Evolutionary conservation across 2,329 filamentous ascomycete genomes (phyloP), one percentile per base, ranked within the genome.

Genomic region (Talaromyces funiculosus): DNA sequence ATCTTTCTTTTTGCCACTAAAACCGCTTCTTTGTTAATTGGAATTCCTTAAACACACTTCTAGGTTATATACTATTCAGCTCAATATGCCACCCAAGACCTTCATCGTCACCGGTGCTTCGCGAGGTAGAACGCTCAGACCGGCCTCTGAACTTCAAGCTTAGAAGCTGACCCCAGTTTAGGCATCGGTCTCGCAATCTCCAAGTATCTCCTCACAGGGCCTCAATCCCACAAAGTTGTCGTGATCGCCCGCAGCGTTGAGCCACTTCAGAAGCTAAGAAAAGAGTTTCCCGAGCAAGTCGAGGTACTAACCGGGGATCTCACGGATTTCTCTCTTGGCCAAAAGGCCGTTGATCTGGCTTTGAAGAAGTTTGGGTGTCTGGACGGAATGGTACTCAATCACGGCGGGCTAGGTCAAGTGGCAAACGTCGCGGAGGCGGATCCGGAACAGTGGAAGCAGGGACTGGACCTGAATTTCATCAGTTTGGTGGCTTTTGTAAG

Each of bases 401-500:
- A 99, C 71, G 92, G 92, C 22, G 81, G 86, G 0, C 76, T 99
- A 45, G 83, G 86, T 18, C 89, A 91, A 1, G 86, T 95, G 47
- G 85, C 84, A 54, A 85, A 84, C 61, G 78, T 97, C 45, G 85
- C 78, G 3, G 84, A 93, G 59, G 81, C 82, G 14, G 82, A 84
- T 16, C 71, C 86, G 0, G 85, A 89, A 38, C 87, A 89, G 63
- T 97, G 92, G 90, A 87, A 86, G 68, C 75, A 78, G 1, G 80
- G 84, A 9, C 97, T 91, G 74, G 87, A 96, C 67, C 80, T 91
- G 63, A 97, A 97, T 72, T 86, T 97, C 67, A 92, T 97, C 71
- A 93, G 90, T 65, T 86, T 86, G 29, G 78, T 97, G 45, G 86
- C 86, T 37, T 80, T 97, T 73, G 90, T 95, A 78, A 69, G 84